Evolutionary conservation across 441 rosid genomes (phyloP).

Genomic region (Syzygium malaccense): DNA sequence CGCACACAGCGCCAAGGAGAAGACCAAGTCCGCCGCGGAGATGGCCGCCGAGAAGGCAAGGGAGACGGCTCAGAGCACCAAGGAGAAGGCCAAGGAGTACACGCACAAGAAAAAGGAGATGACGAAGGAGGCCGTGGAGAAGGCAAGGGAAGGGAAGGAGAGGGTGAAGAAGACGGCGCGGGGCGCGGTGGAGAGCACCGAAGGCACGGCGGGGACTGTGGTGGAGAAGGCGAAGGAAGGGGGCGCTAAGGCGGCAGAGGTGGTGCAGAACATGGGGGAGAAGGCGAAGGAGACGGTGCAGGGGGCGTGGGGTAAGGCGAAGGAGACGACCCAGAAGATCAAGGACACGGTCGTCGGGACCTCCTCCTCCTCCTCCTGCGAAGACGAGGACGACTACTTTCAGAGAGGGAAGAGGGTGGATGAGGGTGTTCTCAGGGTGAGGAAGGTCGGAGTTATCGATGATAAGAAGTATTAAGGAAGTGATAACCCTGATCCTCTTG

Average conservation of each 20-base stretch:
- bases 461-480: constrained; percentile 1
- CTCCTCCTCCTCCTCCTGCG: not conserved
- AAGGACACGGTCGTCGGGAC: constrained; percentile 21
- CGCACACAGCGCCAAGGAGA: constrained; percentile 13
- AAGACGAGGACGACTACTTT: constrained; percentile 17
- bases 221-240: constrained; percentile 32
- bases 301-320: constrained; percentile 50
- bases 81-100: constrained; percentile 30
- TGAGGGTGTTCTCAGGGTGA: constrained; percentile 25
- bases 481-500: not conserved
- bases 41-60: constrained; percentile 19
- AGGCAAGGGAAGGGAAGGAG: constrained; percentile 27
- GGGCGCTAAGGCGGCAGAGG: constrained; percentile 24
- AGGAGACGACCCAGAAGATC: constrained; percentile 42
- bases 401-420: constrained; percentile 16
- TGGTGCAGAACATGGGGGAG: constrained; percentile 27
- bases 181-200: constrained; percentile 29
- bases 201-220: constrained; percentile 8
- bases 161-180: constrained; percentile 24
- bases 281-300: constrained; percentile 50
- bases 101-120: constrained; percentile 15
- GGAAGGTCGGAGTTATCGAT: constrained; percentile 14
- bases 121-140: constrained; percentile 24
- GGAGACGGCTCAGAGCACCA: not conserved
- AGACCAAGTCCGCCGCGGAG: constrained; percentile 13